Evolutionary conservation across 805 yeast genomes (phyloP).

Genomic region (Naumovozyma castellii): DNA sequence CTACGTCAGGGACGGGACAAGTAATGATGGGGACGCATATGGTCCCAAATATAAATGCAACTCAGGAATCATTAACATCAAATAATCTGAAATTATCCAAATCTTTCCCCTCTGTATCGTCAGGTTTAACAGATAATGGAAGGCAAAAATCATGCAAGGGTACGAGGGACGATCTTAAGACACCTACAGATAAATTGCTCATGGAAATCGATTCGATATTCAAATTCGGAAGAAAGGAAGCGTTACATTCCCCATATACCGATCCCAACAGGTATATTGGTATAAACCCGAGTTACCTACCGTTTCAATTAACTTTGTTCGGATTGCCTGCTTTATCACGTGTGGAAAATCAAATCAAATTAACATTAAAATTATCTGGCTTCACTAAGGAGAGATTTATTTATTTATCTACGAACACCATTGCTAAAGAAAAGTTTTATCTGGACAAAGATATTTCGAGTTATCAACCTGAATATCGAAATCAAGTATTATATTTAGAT

Average conservation of each 20-base stretch:
- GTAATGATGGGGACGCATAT: not conserved
- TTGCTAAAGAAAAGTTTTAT: conserved; percentile 77
- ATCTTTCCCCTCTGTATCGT: too few relatives aligned
- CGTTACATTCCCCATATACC: conserved; percentile 12
- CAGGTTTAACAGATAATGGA: too few relatives aligned
- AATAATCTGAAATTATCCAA: too few relatives aligned
- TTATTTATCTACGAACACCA: conserved; percentile 76
- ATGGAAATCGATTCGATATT: conserved; percentile 1
- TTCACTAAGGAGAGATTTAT: conserved; percentile 45
- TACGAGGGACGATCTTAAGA: too few relatives aligned
- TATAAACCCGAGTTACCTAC: conserved; percentile 23
- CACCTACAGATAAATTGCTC: too few relatives aligned
- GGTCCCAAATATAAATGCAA: too few relatives aligned
- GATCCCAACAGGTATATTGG: conserved; percentile 24
- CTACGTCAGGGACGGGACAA: not conserved
- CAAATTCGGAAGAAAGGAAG: conserved; percentile 17
- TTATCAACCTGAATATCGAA: conserved; percentile 38
- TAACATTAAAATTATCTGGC: conserved; percentile 44
- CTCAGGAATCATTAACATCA: too few relatives aligned
- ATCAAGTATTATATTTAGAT: conserved; percentile 56
- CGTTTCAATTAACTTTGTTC: conserved; percentile 41
- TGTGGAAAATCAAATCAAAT: conserved; percentile 89
- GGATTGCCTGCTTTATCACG: conserved; percentile 74
- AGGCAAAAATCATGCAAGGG: too few relatives aligned
- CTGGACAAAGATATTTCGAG: conserved; percentile 34